Percentiles rank a stretch among this genome's conserved stretches.
phyloP scores from a whole-genome alignment of 148 eudicot species.

The Rhododendron henanense region DNA sequence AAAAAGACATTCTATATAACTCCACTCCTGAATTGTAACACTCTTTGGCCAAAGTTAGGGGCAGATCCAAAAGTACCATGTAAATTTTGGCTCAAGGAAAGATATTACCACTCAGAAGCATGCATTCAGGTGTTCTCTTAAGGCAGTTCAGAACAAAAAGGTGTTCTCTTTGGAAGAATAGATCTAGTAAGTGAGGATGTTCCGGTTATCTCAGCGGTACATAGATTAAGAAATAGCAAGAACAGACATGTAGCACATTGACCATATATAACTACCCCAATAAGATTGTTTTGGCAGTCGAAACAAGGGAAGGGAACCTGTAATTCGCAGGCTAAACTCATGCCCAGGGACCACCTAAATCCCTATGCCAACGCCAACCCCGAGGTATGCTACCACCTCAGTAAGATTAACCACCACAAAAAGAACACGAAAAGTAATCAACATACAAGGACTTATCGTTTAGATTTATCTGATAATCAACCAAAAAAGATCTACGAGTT shows the following conservation, averaged over 20 bases:
- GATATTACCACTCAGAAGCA: background rate
- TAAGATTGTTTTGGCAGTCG: background rate
- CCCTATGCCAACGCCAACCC: background rate
- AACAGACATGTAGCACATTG: background rate
- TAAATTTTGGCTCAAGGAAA: background rate
- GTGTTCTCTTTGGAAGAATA: background rate
- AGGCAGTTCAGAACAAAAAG: background rate
- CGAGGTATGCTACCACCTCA: background rate
- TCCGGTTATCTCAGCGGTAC: background rate
- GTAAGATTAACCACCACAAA: constrained; percentile 5
- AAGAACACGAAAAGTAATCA: background rate
- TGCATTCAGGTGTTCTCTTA: background rate
- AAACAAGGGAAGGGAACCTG: background rate
- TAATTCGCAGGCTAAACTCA: background rate
- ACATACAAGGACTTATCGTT: background rate
- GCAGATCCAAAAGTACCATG: background rate
- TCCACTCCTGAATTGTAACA: background rate
- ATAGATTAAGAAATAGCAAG: background rate
- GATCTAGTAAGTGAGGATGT: background rate
- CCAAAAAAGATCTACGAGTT: background rate
- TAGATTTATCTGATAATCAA: background rate
- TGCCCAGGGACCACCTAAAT: background rate
- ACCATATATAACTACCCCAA: background rate
- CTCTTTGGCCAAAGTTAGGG: background rate
- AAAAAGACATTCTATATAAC: background rate